Conservation (phyloP, 192 early-diverging fungal species). For the Umbelopsis ramanniana region DNA sequence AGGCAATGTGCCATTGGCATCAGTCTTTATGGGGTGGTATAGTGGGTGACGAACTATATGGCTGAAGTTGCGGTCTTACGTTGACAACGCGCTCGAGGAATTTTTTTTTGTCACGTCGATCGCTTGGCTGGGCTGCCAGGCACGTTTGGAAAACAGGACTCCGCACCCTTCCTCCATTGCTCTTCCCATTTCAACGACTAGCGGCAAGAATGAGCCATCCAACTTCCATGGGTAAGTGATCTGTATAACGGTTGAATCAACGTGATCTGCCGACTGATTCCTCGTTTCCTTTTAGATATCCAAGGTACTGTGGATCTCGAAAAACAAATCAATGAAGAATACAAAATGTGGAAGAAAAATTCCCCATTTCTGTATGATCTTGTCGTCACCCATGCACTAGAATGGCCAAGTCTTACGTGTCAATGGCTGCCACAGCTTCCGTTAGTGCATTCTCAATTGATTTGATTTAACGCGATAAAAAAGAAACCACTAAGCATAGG, state of each 20-base stretch:
- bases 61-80: no score
- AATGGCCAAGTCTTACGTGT: constrained; percentile 96
- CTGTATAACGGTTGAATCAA: neutral
- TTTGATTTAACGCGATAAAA: no score
- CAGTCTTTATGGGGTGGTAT: no score
- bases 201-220: neutral
- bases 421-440: constrained; percentile 90
- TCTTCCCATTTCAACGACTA: neutral
- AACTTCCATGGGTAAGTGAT: constrained; percentile 6
- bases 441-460: no score
- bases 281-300: neutral
- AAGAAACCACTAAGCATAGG: no score
- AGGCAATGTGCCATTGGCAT: no score
- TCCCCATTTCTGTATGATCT: constrained; percentile 97
- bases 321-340: constrained; percentile 93
- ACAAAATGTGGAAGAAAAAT: constrained; percentile 99
- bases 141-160: no score
- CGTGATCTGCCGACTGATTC: neutral
- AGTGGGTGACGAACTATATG: no score
- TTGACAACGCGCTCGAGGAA: no score
- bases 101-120: no score
- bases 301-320: constrained; percentile 43
- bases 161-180: no score
- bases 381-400: constrained; percentile 95
- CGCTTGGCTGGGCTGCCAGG: no score